A percentile compares a stretch with the other conserved stretches of the same genome.
These are phyloP conservation scores for Malus fusca DNA, from an alignment of 306 rosid genomes.

Conservation along the genomic window DNA sequence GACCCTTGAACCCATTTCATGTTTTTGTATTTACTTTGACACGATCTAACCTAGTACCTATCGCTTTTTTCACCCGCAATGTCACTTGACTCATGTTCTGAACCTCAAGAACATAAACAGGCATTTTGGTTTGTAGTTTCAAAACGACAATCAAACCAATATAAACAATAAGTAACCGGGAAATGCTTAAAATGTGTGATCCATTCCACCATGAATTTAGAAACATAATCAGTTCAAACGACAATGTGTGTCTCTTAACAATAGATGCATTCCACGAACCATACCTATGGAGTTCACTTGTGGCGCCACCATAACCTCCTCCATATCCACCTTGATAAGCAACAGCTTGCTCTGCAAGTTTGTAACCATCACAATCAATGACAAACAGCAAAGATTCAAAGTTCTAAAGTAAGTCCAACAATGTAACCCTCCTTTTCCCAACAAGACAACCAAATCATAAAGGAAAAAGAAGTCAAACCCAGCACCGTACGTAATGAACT, in stretches of 20 bases:
- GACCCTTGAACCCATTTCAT: no score
- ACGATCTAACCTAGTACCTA: neutral
- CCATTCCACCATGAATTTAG: neutral
- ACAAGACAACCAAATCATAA: neutral
- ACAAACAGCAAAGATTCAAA: neutral
- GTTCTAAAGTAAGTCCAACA: neutral
- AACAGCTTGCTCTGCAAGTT: slow-evolving; percentile 56
- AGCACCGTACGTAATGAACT: neutral
- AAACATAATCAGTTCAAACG: neutral
- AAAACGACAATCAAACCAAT: neutral
- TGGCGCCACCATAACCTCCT: slow-evolving; percentile 40
- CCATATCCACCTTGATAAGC: slow-evolving; percentile 63
- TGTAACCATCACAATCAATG: neutral
- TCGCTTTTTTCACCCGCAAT: neutral
- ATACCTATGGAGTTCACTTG: slow-evolving; percentile 52
- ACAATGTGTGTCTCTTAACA: neutral
- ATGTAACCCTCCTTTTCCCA: neutral
- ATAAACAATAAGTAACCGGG: neutral
- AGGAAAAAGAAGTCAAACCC: neutral
- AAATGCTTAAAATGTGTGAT: neutral
- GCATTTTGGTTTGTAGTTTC: neutral
- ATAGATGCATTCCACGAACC: neutral
- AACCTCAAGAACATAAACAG: neutral
- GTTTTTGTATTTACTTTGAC: neutral
- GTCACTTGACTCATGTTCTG: neutral